Base-by-base conservation (phyloP, 768 basidiomycete species). In the Tricholoma bakamatsutake region DNA sequence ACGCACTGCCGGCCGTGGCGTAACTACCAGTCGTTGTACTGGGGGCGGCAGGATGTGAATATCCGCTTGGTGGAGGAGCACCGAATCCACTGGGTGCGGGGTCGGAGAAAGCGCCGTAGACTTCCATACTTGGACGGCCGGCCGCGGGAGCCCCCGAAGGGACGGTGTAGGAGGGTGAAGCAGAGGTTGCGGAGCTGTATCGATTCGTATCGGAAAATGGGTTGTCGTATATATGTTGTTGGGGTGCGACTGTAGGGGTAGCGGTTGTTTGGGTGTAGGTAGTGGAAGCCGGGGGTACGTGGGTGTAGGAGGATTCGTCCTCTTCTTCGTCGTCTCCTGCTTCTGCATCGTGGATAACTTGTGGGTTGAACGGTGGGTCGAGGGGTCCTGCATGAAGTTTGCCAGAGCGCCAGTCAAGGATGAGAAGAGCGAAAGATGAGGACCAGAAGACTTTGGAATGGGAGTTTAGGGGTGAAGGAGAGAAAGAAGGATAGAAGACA, bases 61-160 rank as follows among this genome's bases (percentile, higher is more conserved):
- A 53, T 2, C 40, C 52, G 68, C 52, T 28, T 31, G n/a, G 71
- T 2, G 73, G 68, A 11, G 72, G 69, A 11, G 70, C 71, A 46
- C 76, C 81, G 61, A 86, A 91, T 12, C 88, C 90, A 53, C 76
- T 82, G 1, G 93, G 91, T 0, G 90, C 81, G 39, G 91, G 90
- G 64, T 94, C 93, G 0, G 86, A 88, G 72, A 94, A 96, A 24
- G 92, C 93, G 47, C 93, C 93, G 63, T 95, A 94, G 13, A 84
- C 83, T 62, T 95, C 93, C 72, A 94, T 82, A 60, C 88, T 91
- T 7, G 81, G 84, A 37, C 88, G 78, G 9, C 78, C 76, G 49
- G 64, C 60, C 1, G 69, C 66, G 42, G 30, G 65, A 58, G 34
- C 66, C 61, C 59, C 64, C 55, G 57, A 55, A 49, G 55, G 64